These are phyloP conservation scores for Fusarium camptoceras DNA, from an alignment of 2,329 filamentous ascomycete species.

Conservation along the genomic window DNA sequence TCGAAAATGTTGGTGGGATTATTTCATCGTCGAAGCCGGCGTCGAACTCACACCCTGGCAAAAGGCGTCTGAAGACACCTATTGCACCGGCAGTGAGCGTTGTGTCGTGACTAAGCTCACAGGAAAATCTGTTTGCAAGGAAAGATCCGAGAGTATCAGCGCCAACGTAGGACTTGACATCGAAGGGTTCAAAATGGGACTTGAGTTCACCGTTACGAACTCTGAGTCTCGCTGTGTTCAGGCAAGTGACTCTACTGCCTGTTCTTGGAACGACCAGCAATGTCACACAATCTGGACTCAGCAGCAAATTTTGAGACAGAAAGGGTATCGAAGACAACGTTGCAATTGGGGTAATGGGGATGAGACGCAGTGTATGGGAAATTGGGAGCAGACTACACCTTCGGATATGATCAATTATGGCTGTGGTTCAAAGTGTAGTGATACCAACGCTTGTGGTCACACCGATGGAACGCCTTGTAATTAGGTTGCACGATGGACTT, in stretches of 20 bases:
- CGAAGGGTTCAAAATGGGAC: background rate
- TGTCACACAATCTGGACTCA: conserved; percentile 15
- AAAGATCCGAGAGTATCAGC: background rate
- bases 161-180: background rate
- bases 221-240: background rate
- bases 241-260: background rate
- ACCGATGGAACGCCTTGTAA: conserved; percentile 6
- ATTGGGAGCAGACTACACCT: conserved; percentile 19
- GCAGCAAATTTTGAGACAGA: conserved; percentile 7
- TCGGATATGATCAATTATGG: conserved; percentile 8
- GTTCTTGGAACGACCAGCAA: background rate
- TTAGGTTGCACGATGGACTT: background rate
- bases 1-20: conserved; percentile 19
- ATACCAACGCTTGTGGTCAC: background rate
- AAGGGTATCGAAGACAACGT: conserved; percentile 1
- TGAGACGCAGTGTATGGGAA: conserved; percentile 10
- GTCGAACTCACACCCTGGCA: background rate
- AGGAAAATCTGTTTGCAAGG: background rate
- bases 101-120: conserved; percentile 2
- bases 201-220: background rate
- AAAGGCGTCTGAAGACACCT: conserved; percentile 4
- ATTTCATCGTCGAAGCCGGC: background rate
- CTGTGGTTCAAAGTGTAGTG: conserved; percentile 7
- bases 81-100: background rate
- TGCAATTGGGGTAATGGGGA: conserved; percentile 10